A percentile compares a stretch with the other conserved stretches of the same genome.
phyloP scores from a whole-genome alignment of 495 filamentous ascomycete species.

The Aeminium ludgeri region DNA sequence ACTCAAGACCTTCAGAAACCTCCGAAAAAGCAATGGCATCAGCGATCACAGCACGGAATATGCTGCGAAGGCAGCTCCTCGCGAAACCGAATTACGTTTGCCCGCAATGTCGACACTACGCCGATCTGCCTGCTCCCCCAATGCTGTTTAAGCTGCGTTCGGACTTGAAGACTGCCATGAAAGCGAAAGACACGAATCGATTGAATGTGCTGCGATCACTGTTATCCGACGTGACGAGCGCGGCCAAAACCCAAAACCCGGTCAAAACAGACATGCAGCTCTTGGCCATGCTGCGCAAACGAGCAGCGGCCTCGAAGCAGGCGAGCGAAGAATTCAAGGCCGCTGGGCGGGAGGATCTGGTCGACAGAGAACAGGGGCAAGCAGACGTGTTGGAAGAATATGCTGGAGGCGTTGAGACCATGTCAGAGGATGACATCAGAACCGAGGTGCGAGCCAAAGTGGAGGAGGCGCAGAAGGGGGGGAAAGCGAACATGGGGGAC shows the following conservation, averaged over 20 bases:
- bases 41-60: constrained; percentile 13
- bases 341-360: constrained; percentile 37
- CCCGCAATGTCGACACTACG: constrained; percentile 17
- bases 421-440: constrained; percentile 32
- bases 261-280: constrained; percentile 42
- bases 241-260: constrained; percentile 40
- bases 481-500: constrained; percentile 29
- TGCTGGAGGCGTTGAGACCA: constrained; percentile 33
- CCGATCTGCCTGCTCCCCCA: constrained; percentile 19
- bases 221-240: constrained; percentile 46
- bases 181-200: constrained; percentile 39
- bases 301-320: constrained; percentile 30
- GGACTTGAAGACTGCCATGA: constrained; percentile 46
- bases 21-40: constrained; percentile 1
- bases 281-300: constrained; percentile 41
- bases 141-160: constrained; percentile 32
- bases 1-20: background rate
- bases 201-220: constrained; percentile 41
- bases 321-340: constrained; percentile 36
- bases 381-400: constrained; percentile 40
- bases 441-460: constrained; percentile 30
- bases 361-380: constrained; percentile 41
- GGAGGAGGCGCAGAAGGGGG: constrained; percentile 27
- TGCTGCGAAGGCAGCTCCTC: constrained; percentile 20
- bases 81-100: constrained; percentile 1